phyloP scores from a whole-genome alignment of 805 yeast genomes.

The Gaillardinia entomophila region DNA sequence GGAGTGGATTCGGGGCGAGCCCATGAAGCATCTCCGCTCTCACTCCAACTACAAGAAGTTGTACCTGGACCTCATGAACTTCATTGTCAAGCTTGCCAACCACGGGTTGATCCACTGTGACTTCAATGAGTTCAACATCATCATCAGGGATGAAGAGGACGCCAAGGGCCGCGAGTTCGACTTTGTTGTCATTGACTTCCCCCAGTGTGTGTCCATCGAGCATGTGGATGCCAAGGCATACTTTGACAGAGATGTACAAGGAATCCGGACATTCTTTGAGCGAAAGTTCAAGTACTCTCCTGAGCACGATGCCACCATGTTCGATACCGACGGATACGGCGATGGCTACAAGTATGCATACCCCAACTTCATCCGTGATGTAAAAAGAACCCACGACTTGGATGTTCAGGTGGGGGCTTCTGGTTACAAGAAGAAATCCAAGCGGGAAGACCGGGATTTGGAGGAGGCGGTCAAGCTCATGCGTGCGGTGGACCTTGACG shows the following conservation, averaged over 20 bases:
- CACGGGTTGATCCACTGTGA: slow-evolving; percentile 96
- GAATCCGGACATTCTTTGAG: slow-evolving; percentile 78
- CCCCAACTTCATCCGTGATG: slow-evolving; percentile 77
- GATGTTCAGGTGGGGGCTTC: slow-evolving; percentile 91
- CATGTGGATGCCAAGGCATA: slow-evolving; percentile 85
- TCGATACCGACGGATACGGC: slow-evolving; percentile 75
- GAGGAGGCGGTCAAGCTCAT: slow-evolving; percentile 11
- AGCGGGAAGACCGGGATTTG: slow-evolving; percentile 20
- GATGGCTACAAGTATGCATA: slow-evolving; percentile 71
- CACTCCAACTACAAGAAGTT: slow-evolving; percentile 66
- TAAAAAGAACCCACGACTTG: slow-evolving; percentile 57
- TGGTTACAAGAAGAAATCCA: slow-evolving; percentile 54
- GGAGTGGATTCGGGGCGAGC: slow-evolving; percentile 87
- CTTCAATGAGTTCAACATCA: slow-evolving; percentile 93
- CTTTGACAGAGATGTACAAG: slow-evolving; percentile 89
- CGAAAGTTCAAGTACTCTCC: slow-evolving; percentile 75
- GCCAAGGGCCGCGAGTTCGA: slow-evolving; percentile 49
- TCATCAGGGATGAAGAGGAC: slow-evolving; percentile 62
- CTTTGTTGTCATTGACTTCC: slow-evolving; percentile 93
- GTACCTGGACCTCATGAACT: slow-evolving; percentile 81
- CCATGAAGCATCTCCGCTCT: slow-evolving; percentile 76
- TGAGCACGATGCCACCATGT: slow-evolving; percentile 57
- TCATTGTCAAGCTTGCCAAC: slow-evolving; percentile 76
- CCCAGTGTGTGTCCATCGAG: slow-evolving; percentile 92
- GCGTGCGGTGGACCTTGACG: slow-evolving; percentile 30